These are phyloP conservation scores for Blepharisma japonicum DNA, from an alignment of 73 alveolate genomes.

Conservation along the genomic window DNA sequence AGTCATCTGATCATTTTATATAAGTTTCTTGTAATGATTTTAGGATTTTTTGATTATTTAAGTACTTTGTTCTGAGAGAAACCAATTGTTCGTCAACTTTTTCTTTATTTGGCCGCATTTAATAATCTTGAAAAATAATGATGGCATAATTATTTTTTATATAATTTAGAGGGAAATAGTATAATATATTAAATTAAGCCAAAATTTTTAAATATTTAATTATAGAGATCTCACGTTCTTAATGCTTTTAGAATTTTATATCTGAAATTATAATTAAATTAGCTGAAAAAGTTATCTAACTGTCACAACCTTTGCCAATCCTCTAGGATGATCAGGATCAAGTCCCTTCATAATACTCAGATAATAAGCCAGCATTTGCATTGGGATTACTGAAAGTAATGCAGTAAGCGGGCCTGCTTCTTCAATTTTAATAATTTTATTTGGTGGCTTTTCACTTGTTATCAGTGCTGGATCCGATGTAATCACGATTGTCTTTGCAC, in stretches of 20 bases:
- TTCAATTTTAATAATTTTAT: conserved; percentile 26
- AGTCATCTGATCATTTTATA: not conserved
- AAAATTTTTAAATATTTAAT: too few relatives aligned
- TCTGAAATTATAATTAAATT: too few relatives aligned
- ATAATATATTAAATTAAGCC: too few relatives aligned
- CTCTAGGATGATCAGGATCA: conserved; percentile 93
- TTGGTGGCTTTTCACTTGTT: not conserved
- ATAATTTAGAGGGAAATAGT: too few relatives aligned
- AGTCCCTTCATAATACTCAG: conserved; percentile 59
- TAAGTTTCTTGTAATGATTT: not conserved
- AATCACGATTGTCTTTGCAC: conserved; percentile 1
- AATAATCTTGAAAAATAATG: too few relatives aligned
- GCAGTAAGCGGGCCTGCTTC: conserved; percentile 73
- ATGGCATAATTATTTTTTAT: too few relatives aligned
- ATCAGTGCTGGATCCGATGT: conserved; percentile 31
- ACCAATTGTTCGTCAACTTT: too few relatives aligned
- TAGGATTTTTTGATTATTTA: not conserved
- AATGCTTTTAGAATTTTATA: too few relatives aligned
- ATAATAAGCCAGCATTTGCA: conserved; percentile 81
- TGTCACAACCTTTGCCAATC: conserved; percentile 83
- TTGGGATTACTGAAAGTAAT: conserved; percentile 75
- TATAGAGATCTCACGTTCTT: too few relatives aligned
- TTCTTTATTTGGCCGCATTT: too few relatives aligned
- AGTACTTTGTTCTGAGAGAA: not conserved
- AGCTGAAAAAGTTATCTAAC: conserved; percentile 40